Conservation (phyloP, 2,329 filamentous ascomycete species). For the Leptographium wingfieldii region DNA sequence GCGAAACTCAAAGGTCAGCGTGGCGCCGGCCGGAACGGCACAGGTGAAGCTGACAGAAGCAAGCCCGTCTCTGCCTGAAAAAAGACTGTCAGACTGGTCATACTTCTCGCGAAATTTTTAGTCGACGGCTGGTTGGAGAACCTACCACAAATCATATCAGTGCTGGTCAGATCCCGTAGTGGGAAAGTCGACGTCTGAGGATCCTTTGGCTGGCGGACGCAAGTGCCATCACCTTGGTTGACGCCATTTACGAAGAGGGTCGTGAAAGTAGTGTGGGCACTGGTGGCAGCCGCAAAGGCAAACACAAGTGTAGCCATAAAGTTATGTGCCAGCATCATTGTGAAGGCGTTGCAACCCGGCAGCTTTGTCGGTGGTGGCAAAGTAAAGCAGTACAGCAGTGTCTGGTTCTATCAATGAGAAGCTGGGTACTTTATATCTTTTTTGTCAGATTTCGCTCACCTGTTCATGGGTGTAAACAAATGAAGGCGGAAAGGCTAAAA, state of each 20-base stretch:
- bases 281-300: slow-evolving; percentile 23
- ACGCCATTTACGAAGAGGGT: slow-evolving; percentile 49
- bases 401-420: background rate
- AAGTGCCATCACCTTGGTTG: slow-evolving; percentile 58
- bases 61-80: slow-evolving; percentile 29
- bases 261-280: slow-evolving; percentile 51
- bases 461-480: background rate
- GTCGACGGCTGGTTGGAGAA: slow-evolving; percentile 16
- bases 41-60: slow-evolving; percentile 35
- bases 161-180: slow-evolving; percentile 41
- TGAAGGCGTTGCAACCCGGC: background rate
- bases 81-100: slow-evolving; percentile 6
- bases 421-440: background rate
- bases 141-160: slow-evolving; percentile 59
- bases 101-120: background rate
- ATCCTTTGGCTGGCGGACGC: slow-evolving; percentile 52
- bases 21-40: slow-evolving; percentile 36
- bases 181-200: slow-evolving; percentile 41
- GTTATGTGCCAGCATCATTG: background rate
- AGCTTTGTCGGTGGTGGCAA: background rate
- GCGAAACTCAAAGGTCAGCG: slow-evolving; percentile 55
- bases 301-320: slow-evolving; percentile 9
- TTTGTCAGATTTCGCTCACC: background rate
- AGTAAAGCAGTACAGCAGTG: background rate
- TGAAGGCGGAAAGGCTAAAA: background rate